Base-by-base conservation (phyloP, 2,329 filamentous ascomycete genomes). In the Cryphonectria parasitica region DNA sequence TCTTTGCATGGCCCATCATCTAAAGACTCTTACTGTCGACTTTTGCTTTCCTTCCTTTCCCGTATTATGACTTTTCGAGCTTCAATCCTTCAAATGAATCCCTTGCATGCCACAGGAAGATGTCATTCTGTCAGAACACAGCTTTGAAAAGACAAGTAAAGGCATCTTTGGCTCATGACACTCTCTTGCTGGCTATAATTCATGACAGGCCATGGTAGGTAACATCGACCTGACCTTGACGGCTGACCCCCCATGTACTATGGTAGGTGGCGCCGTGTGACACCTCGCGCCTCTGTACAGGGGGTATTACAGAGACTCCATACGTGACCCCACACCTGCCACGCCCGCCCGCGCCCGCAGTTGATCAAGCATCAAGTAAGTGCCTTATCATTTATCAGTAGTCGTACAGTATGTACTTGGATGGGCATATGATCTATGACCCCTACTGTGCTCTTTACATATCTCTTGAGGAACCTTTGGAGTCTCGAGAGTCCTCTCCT, bases 391-490 rank as follows among this genome's bases (percentile, higher is more conserved):
- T 43, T 64, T 64, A 64, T 43, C 36, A 58, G 52, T 54, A n/a
- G 45, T 22, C 34, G 34, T 2, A 34, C 34, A 41, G 36, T 28
- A 39, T 10, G n/a, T 64, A 64, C 22, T 25, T 25, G n/a, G 39
- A 39, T 31, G 60, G 61, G 61, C 61, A 64, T 64, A 64, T 64
- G 61, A 64, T 64, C 61, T 28, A 64, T 64, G 39, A 64, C 61
- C 61, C n/a, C 61, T 43, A 45, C 36, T 17, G 36, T 25, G 41
- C 36, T 43, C 60, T 49, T 49, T 49, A n/a, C 45, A 49, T 49
- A n/a, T 49, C 45, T 49, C 45, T 49, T 2, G 45, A 49, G 45
- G 7, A 49, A 49, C 22, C 45, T n/a, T 49, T 49, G 22, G 22
- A 49, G 6, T 19, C 45, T 22, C 45, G 8, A n/a, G 7, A 63